Conservation (phyloP, 208 protist genomes). For the Acanthamoeba royreba region DNA sequence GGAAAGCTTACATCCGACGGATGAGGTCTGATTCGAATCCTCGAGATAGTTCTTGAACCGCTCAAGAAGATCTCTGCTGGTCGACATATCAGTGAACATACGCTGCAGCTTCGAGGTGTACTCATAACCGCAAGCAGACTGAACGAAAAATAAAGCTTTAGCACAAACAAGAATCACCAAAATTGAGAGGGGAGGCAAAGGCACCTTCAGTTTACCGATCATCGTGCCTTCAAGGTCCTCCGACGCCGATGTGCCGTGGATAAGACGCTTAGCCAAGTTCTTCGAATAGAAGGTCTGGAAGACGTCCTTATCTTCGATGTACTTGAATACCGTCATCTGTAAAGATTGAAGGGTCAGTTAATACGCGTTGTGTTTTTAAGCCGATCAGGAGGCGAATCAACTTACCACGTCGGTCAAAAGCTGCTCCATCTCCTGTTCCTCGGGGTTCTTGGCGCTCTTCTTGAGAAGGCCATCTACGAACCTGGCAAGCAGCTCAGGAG, state of each 20-base stretch:
- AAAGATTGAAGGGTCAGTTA: background rate
- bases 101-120: constrained; percentile 81
- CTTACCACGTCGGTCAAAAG: constrained; percentile 64
- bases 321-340: constrained; percentile 77
- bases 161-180: too few species aligned
- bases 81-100: constrained; percentile 82
- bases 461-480: constrained; percentile 80
- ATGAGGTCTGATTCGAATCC: background rate
- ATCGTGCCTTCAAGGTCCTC: constrained; percentile 79
- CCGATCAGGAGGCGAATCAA: background rate
- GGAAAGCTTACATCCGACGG: background rate
- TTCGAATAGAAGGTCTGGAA: constrained; percentile 84
- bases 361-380: too few species aligned
- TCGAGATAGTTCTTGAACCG: constrained; percentile 62
- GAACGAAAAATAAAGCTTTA: too few species aligned
- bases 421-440: constrained; percentile 75
- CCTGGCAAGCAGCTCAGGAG: constrained; percentile 79
- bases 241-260: constrained; percentile 63
- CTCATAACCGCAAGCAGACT: constrained; percentile 76
- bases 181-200: too few species aligned
- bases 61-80: constrained; percentile 67
- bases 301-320: constrained; percentile 86
- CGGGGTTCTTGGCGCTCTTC: constrained; percentile 68
- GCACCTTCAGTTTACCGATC: constrained; percentile 79
- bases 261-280: constrained; percentile 79